phyloP scores from a whole-genome alignment of 768 basidiomycete genomes.

The Russula lepida region DNA sequence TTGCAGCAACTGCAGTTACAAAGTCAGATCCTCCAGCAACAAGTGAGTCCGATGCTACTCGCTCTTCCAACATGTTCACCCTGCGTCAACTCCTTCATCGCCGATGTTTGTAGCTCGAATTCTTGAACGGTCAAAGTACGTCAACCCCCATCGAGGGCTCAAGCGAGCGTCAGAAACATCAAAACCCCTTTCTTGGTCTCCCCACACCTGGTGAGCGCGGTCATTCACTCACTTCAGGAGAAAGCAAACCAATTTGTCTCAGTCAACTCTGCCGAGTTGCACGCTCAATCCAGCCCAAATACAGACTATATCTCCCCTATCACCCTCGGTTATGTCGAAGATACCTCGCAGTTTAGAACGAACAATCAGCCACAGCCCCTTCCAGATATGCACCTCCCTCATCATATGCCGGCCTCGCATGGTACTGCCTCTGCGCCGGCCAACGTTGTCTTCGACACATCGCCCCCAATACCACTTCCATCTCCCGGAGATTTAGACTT shows the following conservation, averaged over 20 bases:
- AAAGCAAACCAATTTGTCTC: slow-evolving; percentile 25
- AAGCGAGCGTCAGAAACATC: slow-evolving; percentile 23
- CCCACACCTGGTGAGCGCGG: slow-evolving; percentile 57
- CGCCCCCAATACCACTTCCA: slow-evolving; percentile 33
- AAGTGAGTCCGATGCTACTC: slow-evolving; percentile 40
- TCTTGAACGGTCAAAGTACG: slow-evolving; percentile 30
- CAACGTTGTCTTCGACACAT: slow-evolving; percentile 55
- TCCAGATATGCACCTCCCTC: slow-evolving; percentile 24
- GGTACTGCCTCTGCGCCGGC: slow-evolving; percentile 56
- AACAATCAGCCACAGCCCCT: slow-evolving; percentile 18
- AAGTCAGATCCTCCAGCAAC: slow-evolving; percentile 83
- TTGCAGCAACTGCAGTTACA: slow-evolving; percentile 73
- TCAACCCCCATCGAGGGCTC: slow-evolving; percentile 26
- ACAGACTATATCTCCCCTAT: slow-evolving; percentile 57
- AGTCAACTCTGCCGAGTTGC: slow-evolving; percentile 49
- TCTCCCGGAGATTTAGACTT: slow-evolving; percentile 52
- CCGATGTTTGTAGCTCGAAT: slow-evolving; percentile 24
- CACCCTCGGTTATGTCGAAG: slow-evolving; percentile 36
- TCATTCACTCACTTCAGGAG: slow-evolving; percentile 16
- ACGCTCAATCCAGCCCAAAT: slow-evolving; percentile 41
- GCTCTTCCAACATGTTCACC: not conserved
- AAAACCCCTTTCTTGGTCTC: slow-evolving; percentile 35
- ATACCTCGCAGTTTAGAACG: slow-evolving; percentile 26
- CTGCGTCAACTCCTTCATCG: not conserved
- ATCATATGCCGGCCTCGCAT: slow-evolving; percentile 24